Base-by-base conservation (phyloP, 306 rosid species). In the Pterocarpus santalinus region DNA sequence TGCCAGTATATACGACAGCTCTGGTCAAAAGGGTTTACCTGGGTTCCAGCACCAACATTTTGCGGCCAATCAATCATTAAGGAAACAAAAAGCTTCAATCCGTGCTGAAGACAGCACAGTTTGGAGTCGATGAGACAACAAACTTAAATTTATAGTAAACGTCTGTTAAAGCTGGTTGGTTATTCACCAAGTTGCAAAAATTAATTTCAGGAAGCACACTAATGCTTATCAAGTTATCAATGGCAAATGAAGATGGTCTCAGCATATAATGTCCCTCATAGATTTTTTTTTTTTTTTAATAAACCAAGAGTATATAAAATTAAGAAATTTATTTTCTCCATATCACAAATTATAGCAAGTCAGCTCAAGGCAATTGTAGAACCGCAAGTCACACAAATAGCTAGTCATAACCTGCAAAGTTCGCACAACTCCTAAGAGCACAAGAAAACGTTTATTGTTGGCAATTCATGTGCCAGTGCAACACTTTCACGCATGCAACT, bases 361-460 rank as follows among this genome's bases (percentile, higher is more conserved):
- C 68, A 49, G 62, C 84, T 79, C 77, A 46, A 84, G 32, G 32
- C 63, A 84, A 46, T 16, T 30, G 67, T 56, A 36, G 80, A 83
- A 81, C 84, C 35, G 28, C 77, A 77, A 58, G 75, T 69, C 38
- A 16, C 82, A 16, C 12, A 46, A 65, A 8, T 16, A 64, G 68
- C 56, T 64, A 76, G 32, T 49, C 60, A 32, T 41, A 74, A 72
- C 76, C 46, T 52, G 65, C 30, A 43, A 52, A 82, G 64, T 69
- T 74, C 33, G 69, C 66, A 68, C 58, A 65, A 43, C n/a, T 61
- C 61, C 35, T 32, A 53, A 10, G 17, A 44, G 10, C 65, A 64
- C 35, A 72, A 52, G 12, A 78, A 56, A 80, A 71, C 7, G 35
- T 47, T 53, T 52, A 28, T 46, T 66, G 65, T 57, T 33, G 72